These are phyloP conservation scores for Colletotrichum neosansevieriae DNA, from an alignment of 2,329 filamentous ascomycete genomes.

Conservation along the genomic window DNA sequence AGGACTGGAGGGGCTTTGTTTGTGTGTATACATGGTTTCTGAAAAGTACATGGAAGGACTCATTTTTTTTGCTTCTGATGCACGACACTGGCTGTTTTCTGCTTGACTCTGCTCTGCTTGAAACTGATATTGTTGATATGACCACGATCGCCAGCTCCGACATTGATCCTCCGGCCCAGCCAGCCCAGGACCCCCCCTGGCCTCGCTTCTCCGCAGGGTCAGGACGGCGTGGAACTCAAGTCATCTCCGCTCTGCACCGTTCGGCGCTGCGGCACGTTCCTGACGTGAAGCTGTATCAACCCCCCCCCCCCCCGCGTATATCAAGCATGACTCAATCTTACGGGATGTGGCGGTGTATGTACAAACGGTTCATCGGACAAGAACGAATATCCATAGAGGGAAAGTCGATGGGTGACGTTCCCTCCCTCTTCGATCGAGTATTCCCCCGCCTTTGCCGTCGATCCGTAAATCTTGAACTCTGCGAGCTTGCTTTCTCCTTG, in stretches of 20 bases:
- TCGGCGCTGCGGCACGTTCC: neutral
- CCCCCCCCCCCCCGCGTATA: too few species aligned
- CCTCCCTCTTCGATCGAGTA: too few species aligned
- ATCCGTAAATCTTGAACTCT: neutral
- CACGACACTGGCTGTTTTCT: accelerated
- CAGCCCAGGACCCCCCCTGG: too few species aligned
- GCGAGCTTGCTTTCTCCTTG: too few species aligned
- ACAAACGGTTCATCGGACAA: neutral
- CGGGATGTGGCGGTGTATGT: too few species aligned
- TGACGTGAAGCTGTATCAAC: neutral
- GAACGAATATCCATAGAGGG: neutral
- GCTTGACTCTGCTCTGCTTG: neutral
- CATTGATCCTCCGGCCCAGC: too few species aligned
- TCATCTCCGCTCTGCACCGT: neutral
- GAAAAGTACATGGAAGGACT: neutral
- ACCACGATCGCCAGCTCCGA: neutral
- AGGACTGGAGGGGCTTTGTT: neutral
- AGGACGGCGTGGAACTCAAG: neutral
- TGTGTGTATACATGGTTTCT: neutral
- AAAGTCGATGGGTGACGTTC: too few species aligned
- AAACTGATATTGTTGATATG: neutral
- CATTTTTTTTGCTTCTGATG: neutral
- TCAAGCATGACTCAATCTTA: too few species aligned
- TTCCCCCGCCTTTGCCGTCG: neutral
- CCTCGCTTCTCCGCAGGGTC: neutral